Base-by-base conservation (phyloP, 2,329 filamentous ascomycete genomes). In the Diaporthe citrichinensis region DNA sequence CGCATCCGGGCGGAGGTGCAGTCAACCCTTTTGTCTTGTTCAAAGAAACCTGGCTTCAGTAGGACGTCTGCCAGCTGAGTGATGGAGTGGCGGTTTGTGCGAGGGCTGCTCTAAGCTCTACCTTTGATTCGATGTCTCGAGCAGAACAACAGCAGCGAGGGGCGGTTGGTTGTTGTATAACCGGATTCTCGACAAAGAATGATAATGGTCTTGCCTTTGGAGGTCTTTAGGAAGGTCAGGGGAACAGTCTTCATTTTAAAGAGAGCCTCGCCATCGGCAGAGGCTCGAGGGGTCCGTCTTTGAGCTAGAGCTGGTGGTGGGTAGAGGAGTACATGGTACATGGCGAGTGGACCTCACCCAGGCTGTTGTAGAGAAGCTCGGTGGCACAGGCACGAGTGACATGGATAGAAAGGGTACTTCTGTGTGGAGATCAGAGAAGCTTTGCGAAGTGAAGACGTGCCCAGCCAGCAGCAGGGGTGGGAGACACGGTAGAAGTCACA, bases 1-100 rank as follows among this genome's bases (percentile, higher is more conserved):
- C 78, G 79, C 58, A 81, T 77, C 61, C 78, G 79, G 67, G 75
- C 59, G 55, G 78, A 68, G 34, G 77, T 65, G 55, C 46, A 77
- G 71, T 72, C 67, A 41, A 79, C 76, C 36, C 77, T 73, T 53
- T 72, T 72, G 76, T 72, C 61, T 61, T 73, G 75, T 49, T 76
- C 71, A 68, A 74, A 53, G 59, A 36, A 58, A 59, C 25, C n/a
- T 59, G 34, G 31, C n/a, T 74, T 74, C 46, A 36, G 44, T 12
- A 71, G n/a, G 53, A 61, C 62, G 44, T 73, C 28, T 65, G 31
- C 46, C 58, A 65, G 49, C 17, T 61, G 44, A 73, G 58, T 55
- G 71, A 62, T 44, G 53, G 25, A 55, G 58, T 55, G 71, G 17
- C 53, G 46, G 58, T 15, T 62, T 34, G 31, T 57, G 44, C 31